Evolutionary conservation across 805 yeast species (phyloP).

Genomic region (Lipomyces sp.): DNA sequence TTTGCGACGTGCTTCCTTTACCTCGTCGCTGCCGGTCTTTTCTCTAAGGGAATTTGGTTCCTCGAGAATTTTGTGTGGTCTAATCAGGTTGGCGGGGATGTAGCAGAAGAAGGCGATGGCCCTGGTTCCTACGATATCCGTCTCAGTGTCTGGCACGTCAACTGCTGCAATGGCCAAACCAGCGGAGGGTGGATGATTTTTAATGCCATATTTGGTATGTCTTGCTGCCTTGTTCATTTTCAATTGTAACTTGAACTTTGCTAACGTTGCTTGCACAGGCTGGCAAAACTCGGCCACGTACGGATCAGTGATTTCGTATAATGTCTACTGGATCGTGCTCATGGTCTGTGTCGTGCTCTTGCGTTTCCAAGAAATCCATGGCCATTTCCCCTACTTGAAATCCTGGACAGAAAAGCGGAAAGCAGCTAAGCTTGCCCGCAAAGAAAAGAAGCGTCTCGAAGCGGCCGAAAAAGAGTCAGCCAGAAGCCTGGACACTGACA

Average conservation of each 20-base stretch:
- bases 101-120: slow-evolving; percentile 89
- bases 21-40: slow-evolving; percentile 88
- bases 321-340: slow-evolving; percentile 80
- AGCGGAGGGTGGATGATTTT: slow-evolving; percentile 97
- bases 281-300: slow-evolving; percentile 98
- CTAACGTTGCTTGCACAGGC: slow-evolving; percentile 5
- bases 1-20: slow-evolving; percentile 87
- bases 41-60: slow-evolving; percentile 91
- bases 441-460: not conserved
- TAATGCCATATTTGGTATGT: slow-evolving; percentile 78
- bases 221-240: too few species aligned
- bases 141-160: slow-evolving; percentile 89
- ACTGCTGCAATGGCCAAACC: slow-evolving; percentile 92
- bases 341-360: slow-evolving; percentile 61
- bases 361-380: slow-evolving; percentile 82
- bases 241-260: not conserved
- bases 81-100: slow-evolving; percentile 86
- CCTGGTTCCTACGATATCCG: slow-evolving; percentile 90
- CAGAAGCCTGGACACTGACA: not conserved
- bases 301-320: slow-evolving; percentile 88
- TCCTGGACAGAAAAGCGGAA: slow-evolving; percentile 20
- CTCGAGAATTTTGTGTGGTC: slow-evolving; percentile 74
- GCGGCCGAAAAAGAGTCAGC: not conserved
- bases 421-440: slow-evolving; percentile 19
- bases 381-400: slow-evolving; percentile 44